phyloP scores from a whole-genome alignment of 139 green algal genomes.

The Micractinium sp. region DNA sequence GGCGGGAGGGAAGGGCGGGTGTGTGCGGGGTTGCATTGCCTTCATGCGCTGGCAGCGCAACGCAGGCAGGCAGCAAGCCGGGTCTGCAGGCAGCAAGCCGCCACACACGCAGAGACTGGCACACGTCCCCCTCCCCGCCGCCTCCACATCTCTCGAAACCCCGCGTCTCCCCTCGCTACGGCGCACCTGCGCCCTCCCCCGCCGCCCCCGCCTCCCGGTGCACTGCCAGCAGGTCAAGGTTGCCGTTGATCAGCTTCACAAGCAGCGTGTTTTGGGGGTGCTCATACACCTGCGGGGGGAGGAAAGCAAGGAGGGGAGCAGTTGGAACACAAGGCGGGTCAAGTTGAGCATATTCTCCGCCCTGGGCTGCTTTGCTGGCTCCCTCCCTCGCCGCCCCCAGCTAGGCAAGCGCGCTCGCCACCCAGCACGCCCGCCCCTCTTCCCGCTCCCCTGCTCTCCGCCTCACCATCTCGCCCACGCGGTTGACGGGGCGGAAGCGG shows the following conservation, averaged over 20 bases:
- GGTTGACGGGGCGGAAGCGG: conserved; percentile 74
- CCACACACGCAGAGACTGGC: neutral
- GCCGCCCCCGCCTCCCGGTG: neutral
- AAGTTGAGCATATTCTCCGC: too few relatives aligned
- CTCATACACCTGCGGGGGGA: conserved; percentile 67
- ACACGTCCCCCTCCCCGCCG: neutral
- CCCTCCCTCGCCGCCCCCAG: too few relatives aligned
- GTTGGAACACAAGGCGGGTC: too few relatives aligned
- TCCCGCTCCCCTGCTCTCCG: neutral
- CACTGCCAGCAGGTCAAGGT: conserved; percentile 68
- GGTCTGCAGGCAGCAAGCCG: neutral
- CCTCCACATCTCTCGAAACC: too few relatives aligned
- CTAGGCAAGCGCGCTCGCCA: neutral
- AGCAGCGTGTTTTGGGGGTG: conserved; percentile 92
- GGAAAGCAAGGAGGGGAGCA: too few relatives aligned
- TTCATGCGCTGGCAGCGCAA: neutral
- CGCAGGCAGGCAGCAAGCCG: neutral
- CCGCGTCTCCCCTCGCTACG: neutral
- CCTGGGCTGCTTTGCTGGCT: too few relatives aligned
- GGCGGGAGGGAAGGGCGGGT: neutral
- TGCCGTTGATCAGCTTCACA: conserved; percentile 76
- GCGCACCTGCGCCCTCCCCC: neutral
- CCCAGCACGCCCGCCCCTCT: too few relatives aligned
- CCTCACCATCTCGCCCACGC: conserved; percentile 62
- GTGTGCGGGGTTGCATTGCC: neutral